Percentiles rank a stretch among this genome's conserved stretches.
Conservation (phyloP, 176 grass and related monocot species). For the Aegilops umbellulata region DNA sequence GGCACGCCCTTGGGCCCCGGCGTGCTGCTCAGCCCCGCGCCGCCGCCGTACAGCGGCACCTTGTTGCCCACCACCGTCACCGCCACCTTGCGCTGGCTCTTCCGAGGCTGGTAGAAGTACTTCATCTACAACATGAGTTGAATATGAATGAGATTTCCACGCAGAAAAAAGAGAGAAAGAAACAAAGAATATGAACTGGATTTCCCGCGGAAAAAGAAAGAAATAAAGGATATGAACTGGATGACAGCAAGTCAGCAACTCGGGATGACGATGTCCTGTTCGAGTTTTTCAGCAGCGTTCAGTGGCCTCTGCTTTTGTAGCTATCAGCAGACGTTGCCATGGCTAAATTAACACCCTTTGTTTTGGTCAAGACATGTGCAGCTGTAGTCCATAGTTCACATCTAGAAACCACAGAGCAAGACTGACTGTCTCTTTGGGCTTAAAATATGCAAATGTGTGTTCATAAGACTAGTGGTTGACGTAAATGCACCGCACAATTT, state of each 20-base stretch:
- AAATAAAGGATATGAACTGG: neutral
- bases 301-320: neutral
- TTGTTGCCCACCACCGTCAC: constrained; percentile 49
- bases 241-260: constrained; percentile 11
- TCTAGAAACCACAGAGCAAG: neutral
- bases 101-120: constrained; percentile 88
- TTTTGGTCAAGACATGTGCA: constrained; percentile 18
- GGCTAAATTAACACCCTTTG: neutral
- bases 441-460: neutral
- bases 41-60: constrained; percentile 91
- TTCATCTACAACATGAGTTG: constrained; percentile 39
- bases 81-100: constrained; percentile 65
- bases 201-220: neutral
- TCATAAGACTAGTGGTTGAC: neutral
- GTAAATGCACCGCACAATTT: neutral
- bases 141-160: neutral
- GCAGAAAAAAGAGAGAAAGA: neutral
- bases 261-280: neutral
- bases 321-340: constrained; percentile 12
- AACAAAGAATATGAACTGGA: neutral
- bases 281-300: constrained; percentile 13
- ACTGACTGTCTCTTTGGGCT: neutral
- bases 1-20: constrained; percentile 31
- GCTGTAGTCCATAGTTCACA: constrained; percentile 7
- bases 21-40: constrained; percentile 56